These are phyloP conservation scores for Catunica adiposa DNA, from an alignment of 2,329 filamentous ascomycete species.

Conservation along the genomic window DNA sequence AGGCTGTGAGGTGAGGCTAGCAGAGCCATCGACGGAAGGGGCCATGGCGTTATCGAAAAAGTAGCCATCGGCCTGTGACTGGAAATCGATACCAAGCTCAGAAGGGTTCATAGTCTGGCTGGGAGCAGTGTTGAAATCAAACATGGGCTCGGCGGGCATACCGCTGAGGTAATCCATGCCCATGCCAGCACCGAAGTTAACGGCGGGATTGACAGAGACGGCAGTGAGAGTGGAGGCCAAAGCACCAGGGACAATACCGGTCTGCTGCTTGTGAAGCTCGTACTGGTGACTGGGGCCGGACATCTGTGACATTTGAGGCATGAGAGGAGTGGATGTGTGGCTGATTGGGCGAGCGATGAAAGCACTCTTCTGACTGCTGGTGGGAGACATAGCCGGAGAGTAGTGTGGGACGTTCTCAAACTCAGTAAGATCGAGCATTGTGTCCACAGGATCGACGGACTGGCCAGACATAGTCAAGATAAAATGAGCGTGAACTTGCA, in stretches of 20 bases:
- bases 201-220: constrained; percentile 46
- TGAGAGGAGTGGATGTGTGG: constrained; percentile 37
- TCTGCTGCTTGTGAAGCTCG: constrained; percentile 88
- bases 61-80: constrained; percentile 38
- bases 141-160: constrained; percentile 45
- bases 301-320: constrained; percentile 35
- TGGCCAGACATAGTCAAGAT: constrained; percentile 21
- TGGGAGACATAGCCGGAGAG: constrained; percentile 43
- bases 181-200: constrained; percentile 36
- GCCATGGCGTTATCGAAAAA: constrained; percentile 37
- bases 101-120: constrained; percentile 43
- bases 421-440: constrained; percentile 42
- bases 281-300: constrained; percentile 86
- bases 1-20: constrained; percentile 29
- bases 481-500: neutral
- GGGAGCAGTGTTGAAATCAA: constrained; percentile 57
- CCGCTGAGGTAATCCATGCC: constrained; percentile 36
- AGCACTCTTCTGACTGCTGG: constrained; percentile 34
- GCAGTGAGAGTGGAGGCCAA: constrained; percentile 57
- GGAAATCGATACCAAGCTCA: constrained; percentile 49
- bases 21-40: constrained; percentile 25
- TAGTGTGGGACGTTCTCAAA: constrained; percentile 44
- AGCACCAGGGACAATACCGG: constrained; percentile 74
- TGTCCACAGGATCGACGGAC: constrained; percentile 37
- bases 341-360: constrained; percentile 35